A percentile compares a stretch with the other conserved stretches of the same genome.
These are phyloP conservation scores for Serendipita indica DNA, from an alignment of 768 basidiomycete genomes.

Conservation along the genomic window DNA sequence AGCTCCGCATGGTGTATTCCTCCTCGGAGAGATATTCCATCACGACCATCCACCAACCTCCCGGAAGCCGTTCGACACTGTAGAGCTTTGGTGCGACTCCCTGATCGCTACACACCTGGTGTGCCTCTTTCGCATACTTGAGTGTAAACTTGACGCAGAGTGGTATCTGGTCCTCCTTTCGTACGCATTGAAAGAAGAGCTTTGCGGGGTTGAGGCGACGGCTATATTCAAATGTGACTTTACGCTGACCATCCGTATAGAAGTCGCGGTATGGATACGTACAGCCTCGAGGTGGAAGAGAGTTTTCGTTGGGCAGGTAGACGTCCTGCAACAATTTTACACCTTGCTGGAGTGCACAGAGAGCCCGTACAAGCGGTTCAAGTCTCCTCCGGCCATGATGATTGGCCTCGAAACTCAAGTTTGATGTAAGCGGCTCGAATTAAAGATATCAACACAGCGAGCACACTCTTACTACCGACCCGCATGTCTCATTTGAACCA, in stretches of 20 bases:
- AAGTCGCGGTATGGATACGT: background rate
- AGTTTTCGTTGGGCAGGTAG: too few species aligned
- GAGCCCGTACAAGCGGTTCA: too few species aligned
- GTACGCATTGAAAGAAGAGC: background rate
- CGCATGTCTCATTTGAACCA: too few species aligned
- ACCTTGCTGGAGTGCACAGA: too few species aligned
- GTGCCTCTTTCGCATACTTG: background rate
- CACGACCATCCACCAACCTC: background rate
- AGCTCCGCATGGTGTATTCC: background rate
- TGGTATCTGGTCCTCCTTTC: background rate
- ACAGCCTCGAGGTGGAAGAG: too few species aligned
- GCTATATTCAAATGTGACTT: background rate
- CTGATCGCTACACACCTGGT: background rate
- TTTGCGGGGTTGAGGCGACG: background rate
- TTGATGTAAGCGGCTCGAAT: too few species aligned
- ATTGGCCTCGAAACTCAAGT: too few species aligned
- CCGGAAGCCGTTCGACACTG: background rate
- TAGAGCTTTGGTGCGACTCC: background rate
- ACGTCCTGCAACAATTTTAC: too few species aligned
- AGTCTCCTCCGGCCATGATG: too few species aligned
- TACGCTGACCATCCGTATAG: background rate
- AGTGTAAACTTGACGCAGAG: background rate
- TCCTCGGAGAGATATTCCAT: background rate
- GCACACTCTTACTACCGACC: too few species aligned
- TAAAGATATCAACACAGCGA: too few species aligned